Conservation (phyloP, 2,329 filamentous ascomycete genomes). For the Boeremia exigua region DNA sequence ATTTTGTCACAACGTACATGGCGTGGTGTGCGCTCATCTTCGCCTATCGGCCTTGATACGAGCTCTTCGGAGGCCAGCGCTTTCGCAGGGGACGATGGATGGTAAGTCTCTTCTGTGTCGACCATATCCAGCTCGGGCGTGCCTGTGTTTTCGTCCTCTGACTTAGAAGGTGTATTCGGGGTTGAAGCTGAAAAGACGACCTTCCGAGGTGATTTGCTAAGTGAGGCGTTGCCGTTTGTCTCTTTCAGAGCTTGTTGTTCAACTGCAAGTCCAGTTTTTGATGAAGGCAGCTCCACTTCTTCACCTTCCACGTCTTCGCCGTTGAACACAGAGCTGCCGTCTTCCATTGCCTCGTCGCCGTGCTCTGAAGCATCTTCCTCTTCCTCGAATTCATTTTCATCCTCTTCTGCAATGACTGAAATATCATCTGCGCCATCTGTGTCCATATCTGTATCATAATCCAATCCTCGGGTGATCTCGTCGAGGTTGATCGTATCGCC, state of each 20-base stretch:
- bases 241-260: constrained; percentile 43
- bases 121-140: constrained; percentile 38
- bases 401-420: constrained; percentile 30
- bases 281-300: constrained; percentile 29
- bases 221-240: constrained; percentile 45
- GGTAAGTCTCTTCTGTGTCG: constrained; percentile 23
- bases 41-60: constrained; percentile 23
- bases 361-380: constrained; percentile 23
- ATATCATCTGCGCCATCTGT: constrained; percentile 40
- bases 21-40: constrained; percentile 40
- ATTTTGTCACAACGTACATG: constrained; percentile 47
- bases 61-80: constrained; percentile 27
- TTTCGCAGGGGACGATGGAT: constrained; percentile 26
- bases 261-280: constrained; percentile 28
- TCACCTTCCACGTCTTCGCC: constrained; percentile 37
- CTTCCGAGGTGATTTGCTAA: constrained; percentile 47
- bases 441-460: constrained; percentile 59
- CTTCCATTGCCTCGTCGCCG: constrained; percentile 28
- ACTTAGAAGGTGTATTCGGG: constrained; percentile 40
- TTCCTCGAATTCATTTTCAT: constrained; percentile 24
- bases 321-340: constrained; percentile 38
- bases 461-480: constrained; percentile 66
- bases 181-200: constrained; percentile 48
- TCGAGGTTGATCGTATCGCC: constrained; percentile 70
- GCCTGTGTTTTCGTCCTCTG: constrained; percentile 42